Evolutionary conservation across 768 basidiomycete species (phyloP).

Genomic region (Leccinum incarnatum): DNA sequence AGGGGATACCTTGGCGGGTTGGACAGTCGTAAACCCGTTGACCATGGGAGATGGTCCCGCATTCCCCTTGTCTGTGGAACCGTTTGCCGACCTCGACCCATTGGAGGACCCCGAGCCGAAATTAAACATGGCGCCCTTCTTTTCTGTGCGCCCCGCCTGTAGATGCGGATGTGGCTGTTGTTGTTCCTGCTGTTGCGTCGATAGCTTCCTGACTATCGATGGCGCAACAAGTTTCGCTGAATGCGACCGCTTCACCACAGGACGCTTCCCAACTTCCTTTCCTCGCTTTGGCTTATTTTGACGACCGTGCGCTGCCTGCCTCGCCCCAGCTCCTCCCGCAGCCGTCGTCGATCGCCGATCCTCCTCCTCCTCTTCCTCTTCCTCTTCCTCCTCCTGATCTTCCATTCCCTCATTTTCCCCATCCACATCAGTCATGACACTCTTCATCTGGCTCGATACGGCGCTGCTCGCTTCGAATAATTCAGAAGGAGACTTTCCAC

Average conservation of each 20-base stretch:
- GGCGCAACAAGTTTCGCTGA: constrained; percentile 30
- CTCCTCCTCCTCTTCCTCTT: constrained; percentile 19
- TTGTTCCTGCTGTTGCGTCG: constrained; percentile 22
- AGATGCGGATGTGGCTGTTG: not conserved
- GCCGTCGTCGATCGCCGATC: constrained; percentile 22
- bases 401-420: constrained; percentile 16
- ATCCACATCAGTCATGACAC: constrained; percentile 21
- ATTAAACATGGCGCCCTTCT: constrained; percentile 45
- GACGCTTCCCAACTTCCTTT: constrained; percentile 33
- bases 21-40: constrained; percentile 12
- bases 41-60: constrained; percentile 4
- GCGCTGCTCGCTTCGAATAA: constrained; percentile 35
- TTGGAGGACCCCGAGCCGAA: constrained; percentile 61
- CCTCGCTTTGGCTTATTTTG: constrained; percentile 29
- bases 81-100: constrained; percentile 34
- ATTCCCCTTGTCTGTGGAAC: constrained; percentile 18
- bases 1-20: constrained; percentile 10
- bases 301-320: constrained; percentile 16
- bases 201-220: constrained; percentile 28
- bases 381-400: constrained; percentile 19
- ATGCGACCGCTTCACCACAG: constrained; percentile 26
- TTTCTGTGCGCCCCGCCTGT: constrained; percentile 17
- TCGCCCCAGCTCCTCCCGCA: constrained; percentile 6
- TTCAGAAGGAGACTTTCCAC: constrained; percentile 34
- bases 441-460: constrained; percentile 32